Percentiles rank a stretch among this genome's conserved stretches.
These are phyloP conservation scores for Mycena kentingensis DNA, from an alignment of 768 basidiomycete species.

Conservation along the genomic window DNA sequence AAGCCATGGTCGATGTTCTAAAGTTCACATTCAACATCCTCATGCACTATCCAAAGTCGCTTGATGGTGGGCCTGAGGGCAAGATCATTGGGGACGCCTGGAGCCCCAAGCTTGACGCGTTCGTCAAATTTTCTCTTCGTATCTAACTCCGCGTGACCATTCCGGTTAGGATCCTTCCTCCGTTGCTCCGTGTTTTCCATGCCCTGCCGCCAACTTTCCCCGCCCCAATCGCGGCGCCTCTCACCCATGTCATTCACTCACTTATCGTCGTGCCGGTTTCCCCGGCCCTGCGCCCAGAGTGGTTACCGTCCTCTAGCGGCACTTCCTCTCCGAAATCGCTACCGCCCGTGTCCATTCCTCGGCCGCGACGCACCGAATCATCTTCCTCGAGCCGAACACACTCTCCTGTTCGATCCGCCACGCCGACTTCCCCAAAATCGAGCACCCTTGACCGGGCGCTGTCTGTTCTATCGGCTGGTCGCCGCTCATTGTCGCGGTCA, in stretches of 20 bases:
- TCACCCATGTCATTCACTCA: constrained; percentile 81
- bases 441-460: constrained; percentile 60
- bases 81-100: constrained; percentile 75
- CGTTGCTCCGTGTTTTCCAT: constrained; percentile 71
- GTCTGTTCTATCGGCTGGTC: constrained; percentile 53
- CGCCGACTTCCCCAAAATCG: constrained; percentile 37
- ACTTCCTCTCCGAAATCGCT: constrained; percentile 37
- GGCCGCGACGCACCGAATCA: constrained; percentile 33
- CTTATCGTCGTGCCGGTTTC: constrained; percentile 78
- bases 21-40: constrained; percentile 85
- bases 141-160: no score
- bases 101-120: constrained; percentile 74
- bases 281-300: constrained; percentile 53
- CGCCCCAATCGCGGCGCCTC: constrained; percentile 67
- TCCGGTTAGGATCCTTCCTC: constrained; percentile 74
- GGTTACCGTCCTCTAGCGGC: constrained; percentile 53
- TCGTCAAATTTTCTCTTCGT: constrained; percentile 28
- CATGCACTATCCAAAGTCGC: constrained; percentile 78
- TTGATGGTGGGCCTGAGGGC: constrained; percentile 27
- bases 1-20: constrained; percentile 80
- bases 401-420: constrained; percentile 37
- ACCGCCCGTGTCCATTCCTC: constrained; percentile 40
- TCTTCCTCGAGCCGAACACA: constrained; percentile 40
- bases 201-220: constrained; percentile 62
- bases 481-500: constrained; percentile 54